Percentiles rank a stretch among this genome's conserved stretches.
Evolutionary conservation across 2,329 filamentous ascomycete species (phyloP).

Genomic region (Fusarium poae): DNA sequence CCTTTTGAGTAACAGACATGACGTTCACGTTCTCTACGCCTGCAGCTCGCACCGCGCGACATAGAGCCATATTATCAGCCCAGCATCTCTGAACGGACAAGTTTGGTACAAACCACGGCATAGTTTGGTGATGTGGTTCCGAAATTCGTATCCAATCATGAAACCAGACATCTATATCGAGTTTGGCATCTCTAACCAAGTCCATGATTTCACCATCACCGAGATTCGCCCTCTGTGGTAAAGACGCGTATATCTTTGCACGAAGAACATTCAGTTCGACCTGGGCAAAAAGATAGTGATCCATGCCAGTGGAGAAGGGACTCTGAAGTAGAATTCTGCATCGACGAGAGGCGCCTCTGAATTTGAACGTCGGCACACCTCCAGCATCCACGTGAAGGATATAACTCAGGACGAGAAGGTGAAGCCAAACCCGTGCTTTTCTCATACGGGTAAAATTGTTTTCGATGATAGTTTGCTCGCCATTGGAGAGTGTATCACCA

Average conservation of each 20-base stretch:
- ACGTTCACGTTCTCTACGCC: constrained; percentile 26
- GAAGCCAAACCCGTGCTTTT: constrained; percentile 21
- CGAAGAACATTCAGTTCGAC: constrained; percentile 22
- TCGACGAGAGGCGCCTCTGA: constrained; percentile 15
- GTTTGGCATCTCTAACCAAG: constrained; percentile 19
- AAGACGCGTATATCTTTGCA: constrained; percentile 20
- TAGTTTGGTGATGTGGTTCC: not conserved
- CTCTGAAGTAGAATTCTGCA: constrained; percentile 16
- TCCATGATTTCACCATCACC: constrained; percentile 19
- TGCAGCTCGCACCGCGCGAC: constrained; percentile 14
- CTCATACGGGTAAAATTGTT: constrained; percentile 4
- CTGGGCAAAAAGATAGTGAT: constrained; percentile 25
- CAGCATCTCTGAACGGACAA: constrained; percentile 17
- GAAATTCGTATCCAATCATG: constrained; percentile 28
- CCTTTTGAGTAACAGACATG: constrained; percentile 12
- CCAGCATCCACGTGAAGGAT: constrained; percentile 24
- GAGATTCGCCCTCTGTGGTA: not conserved
- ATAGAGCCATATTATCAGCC: constrained; percentile 30
- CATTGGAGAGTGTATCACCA: not conserved
- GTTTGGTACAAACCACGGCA: constrained; percentile 28
- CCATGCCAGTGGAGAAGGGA: constrained; percentile 14
- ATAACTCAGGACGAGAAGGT: constrained; percentile 14
- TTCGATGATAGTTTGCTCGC: rapidly evolving
- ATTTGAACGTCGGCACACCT: constrained; percentile 20
- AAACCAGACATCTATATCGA: constrained; percentile 25